Percentiles rank a stretch among this genome's conserved stretches.
These are phyloP conservation scores for Phytophthora sp. DNA, from an alignment of 352 stramenopile species.

Conservation along the genomic window DNA sequence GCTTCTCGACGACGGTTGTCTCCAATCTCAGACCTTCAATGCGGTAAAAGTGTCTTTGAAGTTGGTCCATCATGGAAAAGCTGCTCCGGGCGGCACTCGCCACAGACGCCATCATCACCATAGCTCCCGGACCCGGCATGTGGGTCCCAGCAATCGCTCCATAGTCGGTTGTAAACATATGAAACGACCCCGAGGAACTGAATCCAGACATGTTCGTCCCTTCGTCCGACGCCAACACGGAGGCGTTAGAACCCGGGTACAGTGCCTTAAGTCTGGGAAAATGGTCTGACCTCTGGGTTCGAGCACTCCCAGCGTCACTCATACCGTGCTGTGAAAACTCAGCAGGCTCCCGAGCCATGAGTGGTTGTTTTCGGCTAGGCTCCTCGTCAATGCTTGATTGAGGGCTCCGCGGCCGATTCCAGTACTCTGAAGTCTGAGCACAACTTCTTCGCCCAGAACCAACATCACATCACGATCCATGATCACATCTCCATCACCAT, in stretches of 20 bases:
- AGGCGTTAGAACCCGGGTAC: background rate
- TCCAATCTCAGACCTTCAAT: too few species aligned
- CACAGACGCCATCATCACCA: background rate
- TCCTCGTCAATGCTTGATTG: background rate
- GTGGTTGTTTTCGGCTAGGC: background rate
- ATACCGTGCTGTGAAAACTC: too few species aligned
- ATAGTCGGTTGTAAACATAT: background rate
- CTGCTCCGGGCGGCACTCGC: background rate
- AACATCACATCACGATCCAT: background rate
- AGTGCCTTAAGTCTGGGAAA: too few species aligned
- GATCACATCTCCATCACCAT: background rate
- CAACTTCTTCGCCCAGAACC: background rate
- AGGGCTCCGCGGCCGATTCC: background rate
- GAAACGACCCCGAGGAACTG: background rate
- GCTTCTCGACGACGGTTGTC: too few species aligned
- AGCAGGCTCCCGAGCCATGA: background rate
- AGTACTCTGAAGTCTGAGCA: background rate
- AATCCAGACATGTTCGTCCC: background rate
- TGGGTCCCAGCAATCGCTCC: background rate
- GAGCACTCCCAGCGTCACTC: too few species aligned
- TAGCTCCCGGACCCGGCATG: background rate
- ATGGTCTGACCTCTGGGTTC: too few species aligned
- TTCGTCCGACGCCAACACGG: background rate
- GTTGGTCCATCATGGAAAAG: too few species aligned
- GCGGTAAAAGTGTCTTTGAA: too few species aligned